A percentile compares a stretch with the other conserved stretches of the same genome.
phyloP scores from a whole-genome alignment of 108 stramenopile genomes.

The Skeletonema grethae region DNA sequence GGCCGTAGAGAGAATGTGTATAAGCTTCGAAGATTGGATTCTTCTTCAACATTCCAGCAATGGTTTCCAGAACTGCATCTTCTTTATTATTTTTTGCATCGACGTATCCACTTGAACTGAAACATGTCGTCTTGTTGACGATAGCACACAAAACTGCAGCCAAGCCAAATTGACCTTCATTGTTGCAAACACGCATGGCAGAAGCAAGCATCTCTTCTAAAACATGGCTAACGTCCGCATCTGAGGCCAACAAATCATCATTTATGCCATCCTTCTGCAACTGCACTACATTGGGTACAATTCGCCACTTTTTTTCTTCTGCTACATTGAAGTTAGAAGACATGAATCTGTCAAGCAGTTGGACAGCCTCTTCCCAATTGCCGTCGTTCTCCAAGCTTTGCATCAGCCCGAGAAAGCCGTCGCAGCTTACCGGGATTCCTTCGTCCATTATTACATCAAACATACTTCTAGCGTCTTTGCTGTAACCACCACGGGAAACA shows the following conservation, averaged over 20 bases:
- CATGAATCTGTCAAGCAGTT: constrained; percentile 43
- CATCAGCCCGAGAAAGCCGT: constrained; percentile 62
- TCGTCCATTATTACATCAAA: constrained; percentile 58
- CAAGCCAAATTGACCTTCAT: constrained; percentile 58
- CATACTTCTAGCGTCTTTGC: constrained; percentile 41
- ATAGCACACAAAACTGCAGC: constrained; percentile 53
- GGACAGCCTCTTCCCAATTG: constrained; percentile 55
- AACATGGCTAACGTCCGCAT: constrained; percentile 20
- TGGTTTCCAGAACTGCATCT: constrained; percentile 9
- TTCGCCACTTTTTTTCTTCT: constrained; percentile 23
- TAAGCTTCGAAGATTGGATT: constrained; percentile 37
- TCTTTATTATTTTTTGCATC: constrained; percentile 1
- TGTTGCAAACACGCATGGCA: constrained; percentile 62
- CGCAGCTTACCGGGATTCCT: constrained; percentile 51
- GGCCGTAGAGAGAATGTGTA: constrained; percentile 52
- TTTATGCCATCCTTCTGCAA: constrained; percentile 8
- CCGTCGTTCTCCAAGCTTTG: constrained; percentile 69
- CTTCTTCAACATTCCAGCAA: constrained; percentile 3
- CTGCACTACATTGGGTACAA: constrained; percentile 17
- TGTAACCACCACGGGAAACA: constrained; percentile 21
- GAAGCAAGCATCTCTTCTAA: constrained; percentile 34
- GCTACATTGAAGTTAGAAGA: constrained; percentile 10
- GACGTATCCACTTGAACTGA: background rate
- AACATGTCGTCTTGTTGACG: constrained; percentile 4
- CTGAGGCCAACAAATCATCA: constrained; percentile 1